These are phyloP conservation scores for Aureobasidium sp. DNA, from an alignment of 2,329 filamentous ascomycete species.

Conservation along the genomic window DNA sequence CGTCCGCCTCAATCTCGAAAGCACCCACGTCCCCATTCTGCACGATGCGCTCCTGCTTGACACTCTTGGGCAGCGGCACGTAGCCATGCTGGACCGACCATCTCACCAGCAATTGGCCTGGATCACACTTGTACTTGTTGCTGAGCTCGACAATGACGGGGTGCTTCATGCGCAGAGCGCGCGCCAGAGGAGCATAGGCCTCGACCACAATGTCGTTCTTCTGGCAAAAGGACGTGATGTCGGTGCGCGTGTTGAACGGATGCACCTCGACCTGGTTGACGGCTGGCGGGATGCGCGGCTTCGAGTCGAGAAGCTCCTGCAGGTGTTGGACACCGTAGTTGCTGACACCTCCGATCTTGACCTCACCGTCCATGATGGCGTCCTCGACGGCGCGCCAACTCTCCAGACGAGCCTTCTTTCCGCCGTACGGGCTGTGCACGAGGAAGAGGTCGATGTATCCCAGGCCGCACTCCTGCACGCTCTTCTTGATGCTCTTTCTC, in stretches of 20 bases:
- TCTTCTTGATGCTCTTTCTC: slow-evolving; percentile 55
- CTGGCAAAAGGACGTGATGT: slow-evolving; percentile 58
- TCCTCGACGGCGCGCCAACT: slow-evolving; percentile 73
- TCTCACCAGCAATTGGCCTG: slow-evolving; percentile 65
- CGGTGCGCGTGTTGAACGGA: slow-evolving; percentile 66
- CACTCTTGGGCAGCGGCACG: slow-evolving; percentile 66
- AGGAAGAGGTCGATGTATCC: slow-evolving; percentile 74
- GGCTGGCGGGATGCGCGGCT: slow-evolving; percentile 53
- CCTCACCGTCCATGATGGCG: slow-evolving; percentile 61
- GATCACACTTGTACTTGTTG: slow-evolving; percentile 59
- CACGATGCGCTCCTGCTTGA: slow-evolving; percentile 50
- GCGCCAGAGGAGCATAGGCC: slow-evolving; percentile 70
- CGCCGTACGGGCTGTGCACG: slow-evolving; percentile 70
- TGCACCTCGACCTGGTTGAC: slow-evolving; percentile 79
- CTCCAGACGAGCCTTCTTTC: slow-evolving; percentile 55
- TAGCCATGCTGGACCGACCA: slow-evolving; percentile 71
- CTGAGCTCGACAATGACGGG: slow-evolving; percentile 53
- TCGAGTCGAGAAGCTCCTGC: slow-evolving; percentile 57
- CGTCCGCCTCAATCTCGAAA: slow-evolving; percentile 53
- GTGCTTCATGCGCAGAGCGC: slow-evolving; percentile 61
- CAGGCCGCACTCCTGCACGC: slow-evolving; percentile 55
- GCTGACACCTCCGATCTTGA: slow-evolving; percentile 63
- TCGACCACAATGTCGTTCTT: slow-evolving; percentile 61
- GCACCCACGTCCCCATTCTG: slow-evolving; percentile 55
- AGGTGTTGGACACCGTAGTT: slow-evolving; percentile 68